Percentiles rank a stretch among this genome's conserved stretches.
phyloP scores from a whole-genome alignment of 228 moss, liverwort and hornwort genomes.

The Sphagnum magellanicum region DNA sequence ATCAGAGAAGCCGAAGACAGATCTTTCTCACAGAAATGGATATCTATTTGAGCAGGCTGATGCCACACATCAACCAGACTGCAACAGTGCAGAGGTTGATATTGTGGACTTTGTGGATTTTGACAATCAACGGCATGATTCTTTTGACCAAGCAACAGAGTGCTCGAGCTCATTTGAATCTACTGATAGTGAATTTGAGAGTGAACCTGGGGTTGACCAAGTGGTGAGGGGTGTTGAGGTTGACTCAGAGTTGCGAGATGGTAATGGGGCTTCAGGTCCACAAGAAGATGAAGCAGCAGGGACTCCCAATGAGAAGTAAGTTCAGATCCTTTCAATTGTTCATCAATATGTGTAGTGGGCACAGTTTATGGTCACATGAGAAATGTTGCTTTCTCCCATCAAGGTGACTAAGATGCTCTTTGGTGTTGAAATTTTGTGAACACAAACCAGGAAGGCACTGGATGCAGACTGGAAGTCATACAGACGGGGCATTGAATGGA shows the following conservation, averaged over 20 bases:
- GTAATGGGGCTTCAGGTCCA: constrained; percentile 41
- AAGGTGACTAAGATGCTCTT: too few relatives aligned
- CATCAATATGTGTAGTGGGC: too few relatives aligned
- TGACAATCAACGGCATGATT: constrained; percentile 31
- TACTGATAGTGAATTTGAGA: constrained; percentile 31
- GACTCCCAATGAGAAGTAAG: constrained; percentile 34
- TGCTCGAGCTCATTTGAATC: constrained; percentile 53
- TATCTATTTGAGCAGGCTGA: constrained; percentile 7
- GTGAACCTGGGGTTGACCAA: constrained; percentile 13
- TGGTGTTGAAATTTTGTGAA: not conserved
- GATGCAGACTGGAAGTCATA: constrained; percentile 88
- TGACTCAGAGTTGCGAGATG: constrained; percentile 47
- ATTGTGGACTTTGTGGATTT: constrained; percentile 22
- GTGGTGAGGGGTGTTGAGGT: constrained; percentile 25
- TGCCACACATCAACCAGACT: constrained; percentile 5
- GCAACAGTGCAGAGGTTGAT: constrained; percentile 17
- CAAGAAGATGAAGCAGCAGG: constrained; percentile 39
- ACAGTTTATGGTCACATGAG: too few relatives aligned
- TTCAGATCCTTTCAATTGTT: not conserved
- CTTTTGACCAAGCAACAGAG: constrained; percentile 36
- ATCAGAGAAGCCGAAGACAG: constrained; percentile 4
- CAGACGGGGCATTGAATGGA: constrained; percentile 96
- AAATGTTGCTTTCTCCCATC: too few relatives aligned
- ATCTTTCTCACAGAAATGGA: constrained; percentile 6
- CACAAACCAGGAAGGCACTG: constrained; percentile 77